A percentile compares a stretch with the other conserved stretches of the same genome.
Conservation (phyloP, 768 basidiomycete species). For the Crucibulum laeve region DNA sequence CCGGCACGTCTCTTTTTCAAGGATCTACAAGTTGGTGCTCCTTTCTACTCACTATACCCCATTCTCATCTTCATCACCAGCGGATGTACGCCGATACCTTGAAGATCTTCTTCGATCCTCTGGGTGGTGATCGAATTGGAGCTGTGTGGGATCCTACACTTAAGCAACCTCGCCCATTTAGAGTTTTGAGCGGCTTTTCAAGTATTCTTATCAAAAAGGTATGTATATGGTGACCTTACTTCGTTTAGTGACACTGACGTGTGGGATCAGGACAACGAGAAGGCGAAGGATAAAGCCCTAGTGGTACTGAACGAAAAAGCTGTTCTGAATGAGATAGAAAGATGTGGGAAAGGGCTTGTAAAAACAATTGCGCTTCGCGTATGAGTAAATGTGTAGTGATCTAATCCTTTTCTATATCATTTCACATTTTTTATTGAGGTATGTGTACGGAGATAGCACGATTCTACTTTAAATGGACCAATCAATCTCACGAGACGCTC, state of each 20-base stretch:
- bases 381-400: neutral
- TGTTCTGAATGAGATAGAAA: slow-evolving; percentile 69
- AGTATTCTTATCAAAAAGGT: slow-evolving; percentile 51
- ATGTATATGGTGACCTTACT: slow-evolving; percentile 5
- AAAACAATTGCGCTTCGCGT: slow-evolving; percentile 36
- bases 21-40: slow-evolving; percentile 64
- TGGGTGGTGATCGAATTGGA: slow-evolving; percentile 77
- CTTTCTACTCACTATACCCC: slow-evolving; percentile 1
- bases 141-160: slow-evolving; percentile 83
- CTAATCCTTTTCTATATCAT: too few species aligned
- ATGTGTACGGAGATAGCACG: too few species aligned
- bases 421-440: too few species aligned
- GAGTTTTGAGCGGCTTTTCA: slow-evolving; percentile 81
- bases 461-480: too few species aligned
- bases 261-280: slow-evolving; percentile 30
- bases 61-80: slow-evolving; percentile 30
- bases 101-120: slow-evolving; percentile 79
- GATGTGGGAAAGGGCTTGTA: slow-evolving; percentile 70
- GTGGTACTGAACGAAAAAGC: slow-evolving; percentile 66
- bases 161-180: slow-evolving; percentile 60
- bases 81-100: slow-evolving; percentile 70
- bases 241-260: neutral
- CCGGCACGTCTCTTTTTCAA: slow-evolving; percentile 62
- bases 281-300: slow-evolving; percentile 49
- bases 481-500: too few species aligned